Base-by-base conservation (phyloP, 2,329 filamentous ascomycete genomes). In the Rutstroemia sydowiana region DNA sequence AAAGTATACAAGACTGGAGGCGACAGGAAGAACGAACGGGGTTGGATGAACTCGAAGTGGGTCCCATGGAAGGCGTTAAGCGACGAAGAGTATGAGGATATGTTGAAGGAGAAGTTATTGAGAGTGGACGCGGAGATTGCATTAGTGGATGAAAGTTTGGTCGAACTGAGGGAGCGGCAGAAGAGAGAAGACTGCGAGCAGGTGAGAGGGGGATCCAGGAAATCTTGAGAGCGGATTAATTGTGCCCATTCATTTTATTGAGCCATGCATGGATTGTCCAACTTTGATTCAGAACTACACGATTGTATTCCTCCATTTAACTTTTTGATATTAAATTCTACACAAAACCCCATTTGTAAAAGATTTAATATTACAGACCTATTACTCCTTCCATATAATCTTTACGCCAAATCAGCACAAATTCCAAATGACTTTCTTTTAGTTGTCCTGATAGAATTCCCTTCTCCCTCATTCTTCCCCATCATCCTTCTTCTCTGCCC, bases 71-170 rank as follows among this genome's bases (percentile, higher is more conserved):
- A 77, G 60, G 77, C 78, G 11, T 70, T 93, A 23, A 81, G 80
- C 0, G 84, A 93, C 59, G 76, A 84, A 23, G 82, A 93, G 60
- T 93, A 93, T 63, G 77, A 78, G 53, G 70, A 75, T 1, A 81
- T 89, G 70, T 72, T 93, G 62, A 73, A 75, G 28, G 85, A 91
- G 65, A 88, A 84, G 68, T 70, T 89, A 37, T 66, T 92, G 23
- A 76, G 74, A 56, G 70, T 92, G 3, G 84, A 93, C 58, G 85
- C 80, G 1, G 85, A 92, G 55, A 89, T 93, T 66, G 82, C 87
- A 0, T 67, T 93, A 5, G 74, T 92, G 32, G 87, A 93, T 61
- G 88, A 92, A 49, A 82, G 81, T 62, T 87, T 93, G 59, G 76
- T 74, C 44, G 73, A 51, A 51, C 32, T 48, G 26, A 28, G 30